Evolutionary conservation across 1,284 basidiomycete genomes (phyloP), one percentile per base, ranked within the genome.

Genomic region (Melampsora americana): DNA sequence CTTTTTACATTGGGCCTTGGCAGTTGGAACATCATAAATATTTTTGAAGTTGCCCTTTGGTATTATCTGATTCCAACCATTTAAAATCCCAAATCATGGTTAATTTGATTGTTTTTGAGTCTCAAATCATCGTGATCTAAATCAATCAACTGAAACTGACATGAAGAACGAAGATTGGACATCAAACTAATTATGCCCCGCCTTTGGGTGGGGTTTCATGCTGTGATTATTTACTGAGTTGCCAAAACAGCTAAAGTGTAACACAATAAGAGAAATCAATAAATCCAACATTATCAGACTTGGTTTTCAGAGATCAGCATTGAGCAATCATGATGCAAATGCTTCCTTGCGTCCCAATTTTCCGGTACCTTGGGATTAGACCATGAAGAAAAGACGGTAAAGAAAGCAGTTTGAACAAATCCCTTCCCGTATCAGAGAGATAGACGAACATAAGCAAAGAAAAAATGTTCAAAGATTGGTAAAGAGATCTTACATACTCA

Each of bases 311-410:
- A 20, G 48, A 20, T 18, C 18, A 16, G 65, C 23, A 14, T 32
- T 39, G 50, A 26, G 5, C 20, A 42, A 62, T 9, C n/a, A n/a
- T n/a, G n/a, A n/a, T 11, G 39, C 5, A 18, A 59, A 3, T 42
- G 62, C 71, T 73, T 9, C 65, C 71, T 48, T 18, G 61, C 71
- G 23, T 73, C 71, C 71, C 71, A 73, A 46, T 73, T 59, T 66
- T n/a, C n/a, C n/a, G n/a, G n/a, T n/a, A n/a, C n/a, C n/a, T n/a
- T n/a, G n/a, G n/a, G n/a, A n/a, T n/a, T n/a, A n/a, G n/a, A n/a
- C n/a, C n/a, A n/a, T n/a, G n/a, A n/a, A n/a, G n/a, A n/a, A n/a
- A n/a, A n/a, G n/a, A n/a, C n/a, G n/a, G n/a, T n/a, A n/a, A n/a
- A n/a, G n/a, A n/a, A n/a, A n/a, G n/a, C n/a, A n/a, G n/a, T n/a